Evolutionary conservation across 352 stramenopile species (phyloP).

Genomic region (Aphanomyces euteiches): DNA sequence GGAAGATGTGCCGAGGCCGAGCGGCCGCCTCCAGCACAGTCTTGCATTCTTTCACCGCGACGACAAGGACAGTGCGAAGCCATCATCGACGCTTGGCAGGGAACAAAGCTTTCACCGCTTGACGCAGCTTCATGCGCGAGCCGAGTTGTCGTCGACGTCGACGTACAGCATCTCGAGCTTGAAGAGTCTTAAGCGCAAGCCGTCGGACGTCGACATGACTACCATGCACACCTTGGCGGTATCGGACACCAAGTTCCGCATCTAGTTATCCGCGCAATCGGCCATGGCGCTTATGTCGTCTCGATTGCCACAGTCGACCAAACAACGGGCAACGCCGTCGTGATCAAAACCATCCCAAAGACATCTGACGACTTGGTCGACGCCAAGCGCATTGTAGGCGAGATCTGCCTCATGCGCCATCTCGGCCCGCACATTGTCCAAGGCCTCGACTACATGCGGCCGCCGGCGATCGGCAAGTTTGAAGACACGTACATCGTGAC

Average conservation of each 20-base stretch:
- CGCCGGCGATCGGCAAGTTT: constrained; percentile 33
- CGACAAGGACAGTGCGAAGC: neutral
- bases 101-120: constrained; percentile 79
- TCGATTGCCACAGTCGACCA: constrained; percentile 78
- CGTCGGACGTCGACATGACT: constrained; percentile 33
- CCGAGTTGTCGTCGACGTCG: constrained; percentile 37
- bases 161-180: too few species aligned
- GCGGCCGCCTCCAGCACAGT: constrained; percentile 64
- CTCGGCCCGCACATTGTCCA: constrained; percentile 41
- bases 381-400: constrained; percentile 80
- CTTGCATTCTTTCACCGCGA: constrained; percentile 57
- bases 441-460: constrained; percentile 30
- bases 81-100: constrained; percentile 28
- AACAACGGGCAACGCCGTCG: constrained; percentile 73
- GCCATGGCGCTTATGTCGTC: constrained; percentile 72
- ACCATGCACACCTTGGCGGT: constrained; percentile 64
- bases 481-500: constrained; percentile 36
- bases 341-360: constrained; percentile 83
- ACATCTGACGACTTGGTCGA: constrained; percentile 82
- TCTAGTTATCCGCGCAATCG: constrained; percentile 68
- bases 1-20: constrained; percentile 25
- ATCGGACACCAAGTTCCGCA: constrained; percentile 28
- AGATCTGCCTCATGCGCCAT: constrained; percentile 81
- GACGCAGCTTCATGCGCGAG: constrained; percentile 53
- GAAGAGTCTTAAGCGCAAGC: constrained; percentile 3